Evolutionary conservation across 306 rosid genomes (phyloP), one percentile per base, ranked within the genome.

Genomic region (Cucumis melo): DNA sequence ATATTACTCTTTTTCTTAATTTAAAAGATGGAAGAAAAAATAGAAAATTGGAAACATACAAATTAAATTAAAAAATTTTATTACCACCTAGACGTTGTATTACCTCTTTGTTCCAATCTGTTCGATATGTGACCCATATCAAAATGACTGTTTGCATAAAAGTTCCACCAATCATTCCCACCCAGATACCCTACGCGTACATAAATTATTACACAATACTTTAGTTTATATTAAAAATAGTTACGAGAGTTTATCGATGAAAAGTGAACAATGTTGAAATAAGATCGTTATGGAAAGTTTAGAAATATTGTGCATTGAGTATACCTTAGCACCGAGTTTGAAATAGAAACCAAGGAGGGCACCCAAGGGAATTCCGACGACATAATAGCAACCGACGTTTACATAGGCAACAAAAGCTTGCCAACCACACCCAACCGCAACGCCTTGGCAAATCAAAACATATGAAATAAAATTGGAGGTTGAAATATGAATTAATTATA

Each of bases 111-210:
- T 77, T 5, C 97, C 97, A 91, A 65, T 91, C 90, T 1, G 97
- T 84, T 24, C 91, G 88, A 54, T 83, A 75, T 54, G 91, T 88
- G 58, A 88, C 78, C 91, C 95, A 91, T 19, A 87, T 13, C 59
- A 91, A 73, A 77, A 91, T 87, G 34, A 86, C 0, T 17, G 97
- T 91, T 59, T 91, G 97, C 89, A 87, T 68, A 70, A 80, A 0
- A 11, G 89, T 85, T 73, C 95, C 97, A 10, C 97, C 91, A 3
- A 91, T 89, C 97, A 91, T 91, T 14, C 95, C 97, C 1, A 87
- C 73, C 97, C 97, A 91, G 78, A 91, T 87, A 70, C 97, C 97
- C 94, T 86, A 62, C 68, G 17, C 72, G 41, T 20, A 5, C 7
- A 17, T 27, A 13, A 3, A 60, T 76, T 23, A 60, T 76, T 23